These are phyloP conservation scores for Rhodotorula toruloides DNA, from an alignment of 768 basidiomycete species.

Conservation along the genomic window DNA sequence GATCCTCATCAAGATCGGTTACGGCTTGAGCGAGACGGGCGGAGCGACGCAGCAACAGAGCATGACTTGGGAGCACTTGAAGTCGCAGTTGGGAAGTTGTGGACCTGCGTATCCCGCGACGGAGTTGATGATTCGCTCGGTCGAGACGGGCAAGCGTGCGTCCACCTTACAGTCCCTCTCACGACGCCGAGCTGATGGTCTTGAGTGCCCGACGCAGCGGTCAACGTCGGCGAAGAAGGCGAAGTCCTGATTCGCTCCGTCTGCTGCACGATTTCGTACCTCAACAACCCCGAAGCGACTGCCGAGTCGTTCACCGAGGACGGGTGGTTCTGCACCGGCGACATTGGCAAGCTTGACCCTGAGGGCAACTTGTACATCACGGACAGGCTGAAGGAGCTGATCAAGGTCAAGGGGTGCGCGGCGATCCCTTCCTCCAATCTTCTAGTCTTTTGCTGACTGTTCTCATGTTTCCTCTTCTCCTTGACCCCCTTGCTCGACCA, in stretches of 20 bases:
- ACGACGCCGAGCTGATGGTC: too few relatives aligned
- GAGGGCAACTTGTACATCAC: slow-evolving; percentile 35
- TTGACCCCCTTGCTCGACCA: too few relatives aligned
- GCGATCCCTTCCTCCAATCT: neutral
- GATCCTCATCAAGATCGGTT: slow-evolving; percentile 42
- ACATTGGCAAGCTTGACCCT: slow-evolving; percentile 41
- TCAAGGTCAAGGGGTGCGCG: slow-evolving; percentile 43
- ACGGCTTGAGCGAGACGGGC: slow-evolving; percentile 42
- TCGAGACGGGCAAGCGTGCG: slow-evolving; percentile 28
- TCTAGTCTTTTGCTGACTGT: neutral
- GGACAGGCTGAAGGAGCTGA: slow-evolving; percentile 41
- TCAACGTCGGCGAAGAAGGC: slow-evolving; percentile 30
- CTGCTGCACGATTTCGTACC: slow-evolving; percentile 40
- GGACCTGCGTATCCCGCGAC: slow-evolving; percentile 24
- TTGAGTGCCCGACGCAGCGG: too few relatives aligned
- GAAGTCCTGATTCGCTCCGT: slow-evolving; percentile 40
- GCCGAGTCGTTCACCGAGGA: slow-evolving; percentile 35
- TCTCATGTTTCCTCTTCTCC: neutral
- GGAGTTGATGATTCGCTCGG: slow-evolving; percentile 33
- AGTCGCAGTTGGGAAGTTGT: slow-evolving; percentile 35
- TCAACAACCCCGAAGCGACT: slow-evolving; percentile 41
- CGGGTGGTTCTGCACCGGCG: slow-evolving; percentile 43
- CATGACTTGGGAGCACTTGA: slow-evolving; percentile 37
- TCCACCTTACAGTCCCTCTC: too few relatives aligned
- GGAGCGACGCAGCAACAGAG: slow-evolving; percentile 34